phyloP scores from a whole-genome alignment of 106 monocot genomes.

The Apostasia shenzhenica region DNA sequence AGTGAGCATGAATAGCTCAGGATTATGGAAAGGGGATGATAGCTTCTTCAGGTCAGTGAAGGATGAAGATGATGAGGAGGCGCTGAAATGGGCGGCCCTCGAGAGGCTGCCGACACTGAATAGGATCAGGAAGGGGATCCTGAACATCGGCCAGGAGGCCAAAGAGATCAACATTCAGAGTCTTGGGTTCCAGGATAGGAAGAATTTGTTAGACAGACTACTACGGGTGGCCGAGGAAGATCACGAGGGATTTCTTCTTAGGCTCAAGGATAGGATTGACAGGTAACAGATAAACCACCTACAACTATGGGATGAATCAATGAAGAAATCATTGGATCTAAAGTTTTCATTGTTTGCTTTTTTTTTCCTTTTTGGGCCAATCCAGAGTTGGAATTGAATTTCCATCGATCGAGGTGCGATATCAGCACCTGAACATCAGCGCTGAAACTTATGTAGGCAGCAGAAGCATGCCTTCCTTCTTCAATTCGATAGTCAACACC shows the following conservation, averaged over 20 bases:
- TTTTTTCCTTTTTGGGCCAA: not conserved
- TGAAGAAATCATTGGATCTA: no score
- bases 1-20: no score
- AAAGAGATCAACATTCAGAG: slow-evolving; percentile 16
- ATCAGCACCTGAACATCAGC: slow-evolving; percentile 37
- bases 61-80: slow-evolving; percentile 16
- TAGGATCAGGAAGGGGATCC: slow-evolving; percentile 4
- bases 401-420: slow-evolving; percentile 74
- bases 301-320: no score
- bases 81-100: slow-evolving; percentile 20
- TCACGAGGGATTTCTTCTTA: slow-evolving; percentile 24
- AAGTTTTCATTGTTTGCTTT: no score
- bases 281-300: slow-evolving; percentile 2
- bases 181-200: slow-evolving; percentile 23
- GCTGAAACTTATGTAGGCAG: slow-evolving; percentile 48
- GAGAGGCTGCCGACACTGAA: slow-evolving; percentile 13
- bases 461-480: slow-evolving; percentile 55
- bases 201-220: slow-evolving; percentile 24
- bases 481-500: slow-evolving; percentile 39
- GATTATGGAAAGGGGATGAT: not conserved
- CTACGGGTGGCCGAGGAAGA: slow-evolving; percentile 23
- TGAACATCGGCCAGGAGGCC: slow-evolving; percentile 1
- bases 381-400: slow-evolving; percentile 58
- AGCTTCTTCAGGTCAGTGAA: slow-evolving; percentile 9
- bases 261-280: slow-evolving; percentile 27